Conservation (phyloP, 2,329 filamentous ascomycete genomes). For the Fusarium sp. region DNA sequence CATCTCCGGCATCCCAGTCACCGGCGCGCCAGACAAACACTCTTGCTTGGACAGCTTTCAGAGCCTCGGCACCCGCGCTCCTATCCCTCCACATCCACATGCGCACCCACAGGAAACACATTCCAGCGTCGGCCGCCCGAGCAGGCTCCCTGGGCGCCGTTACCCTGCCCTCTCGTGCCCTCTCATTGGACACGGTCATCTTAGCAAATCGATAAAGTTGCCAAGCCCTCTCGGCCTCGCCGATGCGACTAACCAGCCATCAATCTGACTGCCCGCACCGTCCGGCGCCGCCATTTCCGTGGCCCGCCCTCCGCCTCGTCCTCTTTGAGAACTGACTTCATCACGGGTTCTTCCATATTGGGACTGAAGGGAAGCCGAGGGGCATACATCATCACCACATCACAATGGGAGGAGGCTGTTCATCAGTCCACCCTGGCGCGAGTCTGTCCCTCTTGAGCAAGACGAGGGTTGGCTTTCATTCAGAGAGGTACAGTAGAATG, state of each 20-base stretch:
- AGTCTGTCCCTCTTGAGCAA: neutral
- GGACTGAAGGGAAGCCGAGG: slow-evolving; percentile 8
- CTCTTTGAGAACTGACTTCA: slow-evolving; percentile 33
- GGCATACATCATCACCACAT: slow-evolving; percentile 19
- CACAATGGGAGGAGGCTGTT: slow-evolving; percentile 2
- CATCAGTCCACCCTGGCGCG: slow-evolving; percentile 2
- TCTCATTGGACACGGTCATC: slow-evolving; percentile 29
- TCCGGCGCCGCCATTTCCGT: slow-evolving; percentile 31
- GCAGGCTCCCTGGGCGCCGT: slow-evolving; percentile 21
- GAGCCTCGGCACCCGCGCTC: slow-evolving; percentile 28
- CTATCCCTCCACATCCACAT: slow-evolving; percentile 25
- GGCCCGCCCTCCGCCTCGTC: slow-evolving; percentile 29
- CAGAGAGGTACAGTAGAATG: neutral
- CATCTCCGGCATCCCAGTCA: neutral
- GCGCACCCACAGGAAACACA: slow-evolving; percentile 28
- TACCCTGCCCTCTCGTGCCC: slow-evolving; percentile 10
- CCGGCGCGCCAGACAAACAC: neutral
- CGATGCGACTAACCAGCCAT: slow-evolving; percentile 38
- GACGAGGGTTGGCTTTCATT: neutral
- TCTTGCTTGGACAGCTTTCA: slow-evolving; percentile 6
- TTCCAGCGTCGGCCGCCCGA: slow-evolving; percentile 41
- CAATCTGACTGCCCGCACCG: slow-evolving; percentile 30
- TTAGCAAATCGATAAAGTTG: slow-evolving; percentile 39
- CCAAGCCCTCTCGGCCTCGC: slow-evolving; percentile 41
- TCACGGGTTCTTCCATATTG: slow-evolving; percentile 23